These are phyloP conservation scores for Schizopora paradoxa DNA, from an alignment of 1,284 basidiomycete species.

Conservation along the genomic window DNA sequence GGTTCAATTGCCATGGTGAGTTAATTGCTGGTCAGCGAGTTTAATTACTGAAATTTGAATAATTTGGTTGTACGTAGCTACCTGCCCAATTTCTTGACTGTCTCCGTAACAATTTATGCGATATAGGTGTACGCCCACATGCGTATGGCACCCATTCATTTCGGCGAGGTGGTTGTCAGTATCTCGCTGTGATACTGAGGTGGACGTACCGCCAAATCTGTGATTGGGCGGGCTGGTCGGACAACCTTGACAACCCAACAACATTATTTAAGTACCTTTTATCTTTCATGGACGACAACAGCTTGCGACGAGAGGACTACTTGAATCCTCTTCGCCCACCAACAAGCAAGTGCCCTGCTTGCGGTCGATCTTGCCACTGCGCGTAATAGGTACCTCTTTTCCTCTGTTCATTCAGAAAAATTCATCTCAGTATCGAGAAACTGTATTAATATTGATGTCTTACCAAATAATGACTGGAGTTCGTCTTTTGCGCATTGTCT, in stretches of 20 bases:
- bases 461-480: no score
- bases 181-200: conserved; percentile 17
- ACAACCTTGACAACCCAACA: conserved; percentile 19
- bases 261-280: conserved; percentile 25
- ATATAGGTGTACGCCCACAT: conserved; percentile 21
- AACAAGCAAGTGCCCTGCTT: conserved; percentile 5
- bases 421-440: no score
- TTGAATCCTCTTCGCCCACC: conserved; percentile 17
- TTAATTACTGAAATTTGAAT: background rate
- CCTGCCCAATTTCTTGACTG: conserved; percentile 19
- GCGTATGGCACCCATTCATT: conserved; percentile 26
- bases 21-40: background rate
- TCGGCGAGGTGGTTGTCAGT: conserved; percentile 25
- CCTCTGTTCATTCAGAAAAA: no score
- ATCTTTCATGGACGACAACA: conserved; percentile 21
- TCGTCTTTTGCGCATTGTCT: no score
- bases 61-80: conserved; percentile 4
- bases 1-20: conserved; percentile 11
- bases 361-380: conserved; percentile 17
- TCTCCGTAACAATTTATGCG: conserved; percentile 23
- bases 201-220: conserved; percentile 20
- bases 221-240: conserved; percentile 24
- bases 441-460: no score
- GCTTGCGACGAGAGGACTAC: conserved; percentile 17
- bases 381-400: no score